Conservation (phyloP, 129 eudicot genomes). For the Saposhnikovia divaricata region DNA sequence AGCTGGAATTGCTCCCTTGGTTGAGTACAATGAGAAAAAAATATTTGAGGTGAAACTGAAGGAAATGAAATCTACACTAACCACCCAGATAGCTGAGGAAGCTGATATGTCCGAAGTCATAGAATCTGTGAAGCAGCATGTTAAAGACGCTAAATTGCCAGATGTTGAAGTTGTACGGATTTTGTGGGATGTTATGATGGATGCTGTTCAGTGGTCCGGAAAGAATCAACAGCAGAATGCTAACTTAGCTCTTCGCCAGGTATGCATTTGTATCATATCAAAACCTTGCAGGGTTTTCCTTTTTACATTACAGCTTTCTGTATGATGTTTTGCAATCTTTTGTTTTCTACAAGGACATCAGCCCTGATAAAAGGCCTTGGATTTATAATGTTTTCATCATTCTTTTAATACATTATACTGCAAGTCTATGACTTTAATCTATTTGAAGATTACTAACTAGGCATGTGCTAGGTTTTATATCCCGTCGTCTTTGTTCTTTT, state of each 20-base stretch:
- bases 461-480: too few species aligned
- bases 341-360: too few species aligned
- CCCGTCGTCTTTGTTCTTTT: too few species aligned
- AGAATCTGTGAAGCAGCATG: constrained; percentile 88
- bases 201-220: constrained; percentile 98
- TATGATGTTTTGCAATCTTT: neutral
- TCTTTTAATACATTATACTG: too few species aligned
- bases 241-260: constrained; percentile 90
- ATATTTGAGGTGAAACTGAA: constrained; percentile 92
- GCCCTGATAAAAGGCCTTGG: too few species aligned
- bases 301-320: neutral
- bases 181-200: constrained; percentile 97
- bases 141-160: constrained; percentile 88
- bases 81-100: constrained; percentile 83
- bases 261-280: constrained; percentile 5
- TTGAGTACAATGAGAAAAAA: constrained; percentile 79
- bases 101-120: constrained; percentile 82
- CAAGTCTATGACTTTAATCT: too few species aligned
- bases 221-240: constrained; percentile 99
- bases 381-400: too few species aligned
- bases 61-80: constrained; percentile 89
- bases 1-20: constrained; percentile 71
- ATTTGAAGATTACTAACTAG: too few species aligned
- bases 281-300: neutral
- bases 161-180: constrained; percentile 83